Conservation (phyloP, 2,329 filamentous ascomycete genomes). For the Lachnellula subtilissima region DNA sequence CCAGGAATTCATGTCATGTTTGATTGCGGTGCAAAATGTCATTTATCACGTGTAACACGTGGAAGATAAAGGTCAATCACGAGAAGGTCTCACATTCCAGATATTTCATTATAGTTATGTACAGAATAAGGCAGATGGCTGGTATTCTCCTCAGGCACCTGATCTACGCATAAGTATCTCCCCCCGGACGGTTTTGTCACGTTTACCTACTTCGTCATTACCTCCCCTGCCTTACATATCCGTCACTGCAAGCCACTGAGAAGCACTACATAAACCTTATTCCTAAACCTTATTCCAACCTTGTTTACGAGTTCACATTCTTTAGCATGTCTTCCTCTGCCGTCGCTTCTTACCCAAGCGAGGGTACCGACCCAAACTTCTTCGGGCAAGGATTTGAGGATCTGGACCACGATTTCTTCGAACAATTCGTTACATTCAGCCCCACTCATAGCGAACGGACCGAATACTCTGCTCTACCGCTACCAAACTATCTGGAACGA, state of each 20-base stretch:
- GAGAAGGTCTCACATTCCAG: constrained; percentile 21
- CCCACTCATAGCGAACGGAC: constrained; percentile 37
- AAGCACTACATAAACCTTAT: constrained; percentile 8
- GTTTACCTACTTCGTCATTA: constrained; percentile 19
- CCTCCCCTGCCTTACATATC: constrained; percentile 15
- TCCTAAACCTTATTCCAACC: constrained; percentile 4
- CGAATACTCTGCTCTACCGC: constrained; percentile 40
- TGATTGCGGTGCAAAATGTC: constrained; percentile 2
- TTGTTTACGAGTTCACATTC: constrained; percentile 1
- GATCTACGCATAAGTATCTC: constrained; percentile 28
- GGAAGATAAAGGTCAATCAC: background rate
- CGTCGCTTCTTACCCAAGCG: constrained; percentile 31
- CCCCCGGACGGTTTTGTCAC: constrained; percentile 21
- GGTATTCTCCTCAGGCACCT: constrained; percentile 13
- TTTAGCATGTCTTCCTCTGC: constrained; percentile 25
- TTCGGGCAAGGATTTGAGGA: constrained; percentile 44
- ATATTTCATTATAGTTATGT: constrained; percentile 14
- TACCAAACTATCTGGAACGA: constrained; percentile 44
- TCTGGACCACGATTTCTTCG: constrained; percentile 57
- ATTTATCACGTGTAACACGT: constrained; percentile 16
- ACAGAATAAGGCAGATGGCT: constrained; percentile 25
- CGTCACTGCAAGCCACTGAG: constrained; percentile 18
- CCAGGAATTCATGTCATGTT: constrained; percentile 14
- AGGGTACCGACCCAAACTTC: constrained; percentile 42
- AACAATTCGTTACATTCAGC: constrained; percentile 57